Base-by-base conservation (phyloP, 176 grass and related monocot species). In the Oryza glaberrima region DNA sequence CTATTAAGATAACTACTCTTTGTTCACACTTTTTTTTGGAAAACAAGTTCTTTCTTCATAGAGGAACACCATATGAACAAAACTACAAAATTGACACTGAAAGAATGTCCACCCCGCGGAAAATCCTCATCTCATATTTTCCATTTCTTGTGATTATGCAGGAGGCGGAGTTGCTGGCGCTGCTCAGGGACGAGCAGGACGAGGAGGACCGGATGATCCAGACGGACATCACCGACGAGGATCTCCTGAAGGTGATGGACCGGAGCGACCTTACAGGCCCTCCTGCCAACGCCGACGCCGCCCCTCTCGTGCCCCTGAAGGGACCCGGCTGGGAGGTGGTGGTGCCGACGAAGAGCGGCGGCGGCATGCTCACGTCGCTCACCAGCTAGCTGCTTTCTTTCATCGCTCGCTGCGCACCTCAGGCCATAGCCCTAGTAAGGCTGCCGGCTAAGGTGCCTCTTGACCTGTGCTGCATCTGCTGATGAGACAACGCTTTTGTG, bases 291-390 rank as follows among this genome's bases (percentile, higher is more conserved):
- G 64, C 25, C 0, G 79, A 76, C 11, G 88, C 85, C 0, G 3
- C 20, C 1, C 77, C 87, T 11, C 32, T 89, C 22, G n/a, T 92
- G 12, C 90, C 91, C 9, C 76, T 96, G 34, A 92, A 88, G 85
- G 96, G 96, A 15, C 93, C 96, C 75, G 96, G 93, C 64, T 99
- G 93, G 96, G 96, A 99, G 81, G 93, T 99, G 7, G 96, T 99
- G 71, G 26, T 99, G 12, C 75, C 89, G 10, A 20, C 93, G 38
- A 98, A 94, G 82, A 92, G 93, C 9, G 80, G 93, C 0, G 84
- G 90, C 3, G 88, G 85, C 23, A 91, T 99, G 81, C 93, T 99
- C 51, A 92, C 89, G 0, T 79, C 93, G 15, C 93, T 99, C 44
- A 87, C 65, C 64, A 91, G 92, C 85, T 98, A 81, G 19, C 45